These are phyloP conservation scores for Penicillium italicum DNA, from an alignment of 2,329 filamentous ascomycete species.

Conservation along the genomic window DNA sequence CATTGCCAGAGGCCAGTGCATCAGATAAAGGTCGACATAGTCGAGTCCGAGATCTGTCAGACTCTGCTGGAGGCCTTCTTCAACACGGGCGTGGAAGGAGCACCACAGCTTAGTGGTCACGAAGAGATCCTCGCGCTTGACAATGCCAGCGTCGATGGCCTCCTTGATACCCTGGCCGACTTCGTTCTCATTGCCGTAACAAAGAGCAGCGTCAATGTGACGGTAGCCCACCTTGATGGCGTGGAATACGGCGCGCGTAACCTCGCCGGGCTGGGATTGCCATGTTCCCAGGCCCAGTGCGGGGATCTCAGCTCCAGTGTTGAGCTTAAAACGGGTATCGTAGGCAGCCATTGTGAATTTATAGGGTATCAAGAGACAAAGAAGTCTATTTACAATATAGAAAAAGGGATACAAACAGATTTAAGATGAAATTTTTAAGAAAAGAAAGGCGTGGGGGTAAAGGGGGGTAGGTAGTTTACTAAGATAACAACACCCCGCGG, in stretches of 20 bases:
- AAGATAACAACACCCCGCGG: constrained; percentile 10
- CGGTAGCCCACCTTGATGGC: constrained; percentile 50
- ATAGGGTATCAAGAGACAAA: not conserved
- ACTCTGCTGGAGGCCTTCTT: constrained; percentile 68
- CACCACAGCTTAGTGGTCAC: constrained; percentile 84
- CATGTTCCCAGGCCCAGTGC: constrained; percentile 64
- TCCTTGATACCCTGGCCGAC: constrained; percentile 74
- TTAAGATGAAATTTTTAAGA: not conserved
- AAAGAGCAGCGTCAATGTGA: constrained; percentile 40
- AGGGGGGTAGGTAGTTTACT: not conserved
- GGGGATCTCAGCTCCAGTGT: constrained; percentile 61
- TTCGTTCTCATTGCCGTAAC: constrained; percentile 65
- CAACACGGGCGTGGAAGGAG: constrained; percentile 68
- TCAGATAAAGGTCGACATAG: constrained; percentile 76
- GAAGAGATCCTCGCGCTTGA: constrained; percentile 76
- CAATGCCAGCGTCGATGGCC: constrained; percentile 63
- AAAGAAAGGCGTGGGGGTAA: not conserved
- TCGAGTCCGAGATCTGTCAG: constrained; percentile 70
- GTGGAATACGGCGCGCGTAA: constrained; percentile 56
- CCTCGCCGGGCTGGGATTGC: constrained; percentile 59
- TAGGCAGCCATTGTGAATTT: constrained; percentile 49
- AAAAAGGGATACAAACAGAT: not conserved
- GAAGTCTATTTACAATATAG: not conserved
- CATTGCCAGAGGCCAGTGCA: constrained; percentile 79
- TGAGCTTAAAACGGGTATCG: constrained; percentile 58